A percentile compares a stretch with the other conserved stretches of the same genome.
phyloP scores from a whole-genome alignment of 176 grass and related monocot genomes.

The Otatea glauca region DNA sequence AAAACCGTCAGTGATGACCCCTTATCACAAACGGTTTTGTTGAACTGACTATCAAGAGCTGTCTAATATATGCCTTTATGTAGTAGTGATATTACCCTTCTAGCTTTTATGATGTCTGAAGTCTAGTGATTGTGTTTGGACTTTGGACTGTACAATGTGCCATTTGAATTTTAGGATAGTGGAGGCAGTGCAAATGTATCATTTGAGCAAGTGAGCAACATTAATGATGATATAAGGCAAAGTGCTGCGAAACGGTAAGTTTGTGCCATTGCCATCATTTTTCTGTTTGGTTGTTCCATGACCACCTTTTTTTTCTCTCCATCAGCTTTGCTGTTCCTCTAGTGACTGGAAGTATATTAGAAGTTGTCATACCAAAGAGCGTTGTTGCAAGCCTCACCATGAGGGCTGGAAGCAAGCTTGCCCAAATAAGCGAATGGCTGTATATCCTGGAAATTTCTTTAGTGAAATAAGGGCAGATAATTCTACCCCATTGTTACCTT shows the following conservation, averaged over 20 bases:
- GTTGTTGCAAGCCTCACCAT: slow-evolving; percentile 80
- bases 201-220: slow-evolving; percentile 85
- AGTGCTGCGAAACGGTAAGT: slow-evolving; percentile 70
- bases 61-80: too few relatives aligned
- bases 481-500: slow-evolving; percentile 1
- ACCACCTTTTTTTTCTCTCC: slow-evolving; percentile 40
- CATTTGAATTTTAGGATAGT: slow-evolving; percentile 65
- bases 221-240: slow-evolving; percentile 83
- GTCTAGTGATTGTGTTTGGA: not conserved
- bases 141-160: slow-evolving; percentile 1
- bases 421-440: slow-evolving; percentile 88
- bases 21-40: too few relatives aligned
- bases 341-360: slow-evolving; percentile 89
- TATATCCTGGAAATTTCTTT: slow-evolving; percentile 23
- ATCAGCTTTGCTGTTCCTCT: slow-evolving; percentile 75
- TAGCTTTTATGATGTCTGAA: slow-evolving; percentile 3
- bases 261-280: not conserved
- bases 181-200: slow-evolving; percentile 82
- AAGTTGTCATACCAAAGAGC: slow-evolving; percentile 83
- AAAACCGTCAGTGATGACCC: too few relatives aligned
- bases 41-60: too few relatives aligned
- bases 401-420: slow-evolving; percentile 96
- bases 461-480: not conserved
- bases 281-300: slow-evolving; percentile 35
- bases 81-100: slow-evolving; percentile 11